Evolutionary conservation across 1,284 basidiomycete species (phyloP).

Genomic region (Apiotrichum montevideense): DNA sequence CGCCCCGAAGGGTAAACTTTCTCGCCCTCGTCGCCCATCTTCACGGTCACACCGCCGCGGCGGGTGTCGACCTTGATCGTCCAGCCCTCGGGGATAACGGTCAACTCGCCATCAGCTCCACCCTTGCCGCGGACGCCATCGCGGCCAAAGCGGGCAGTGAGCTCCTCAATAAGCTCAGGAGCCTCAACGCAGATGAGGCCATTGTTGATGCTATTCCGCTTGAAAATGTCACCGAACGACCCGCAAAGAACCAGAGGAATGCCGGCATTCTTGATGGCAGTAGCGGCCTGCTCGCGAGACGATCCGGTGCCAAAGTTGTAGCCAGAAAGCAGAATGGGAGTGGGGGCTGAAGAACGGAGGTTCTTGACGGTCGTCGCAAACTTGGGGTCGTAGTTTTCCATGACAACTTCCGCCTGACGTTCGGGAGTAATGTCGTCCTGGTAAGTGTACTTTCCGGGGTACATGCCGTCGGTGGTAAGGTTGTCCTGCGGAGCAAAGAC

Average conservation of each 20-base stretch:
- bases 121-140: slow-evolving; percentile 69
- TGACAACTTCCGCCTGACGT: slow-evolving; percentile 89
- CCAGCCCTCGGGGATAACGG: slow-evolving; percentile 63
- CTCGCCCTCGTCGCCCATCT: slow-evolving; percentile 46
- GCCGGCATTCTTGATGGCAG: slow-evolving; percentile 89
- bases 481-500: slow-evolving; percentile 96
- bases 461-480: slow-evolving; percentile 96
- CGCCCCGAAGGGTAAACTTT: slow-evolving; percentile 64
- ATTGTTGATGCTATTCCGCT: slow-evolving; percentile 98
- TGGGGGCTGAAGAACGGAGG: slow-evolving; percentile 46
- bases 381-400: slow-evolving; percentile 90
- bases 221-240: slow-evolving; percentile 98
- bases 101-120: slow-evolving; percentile 69
- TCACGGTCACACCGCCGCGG: slow-evolving; percentile 60
- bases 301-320: slow-evolving; percentile 99
- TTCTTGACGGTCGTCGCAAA: slow-evolving; percentile 72
- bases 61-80: slow-evolving; percentile 62
- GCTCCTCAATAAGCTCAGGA: slow-evolving; percentile 77
- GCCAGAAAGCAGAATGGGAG: slow-evolving; percentile 76
- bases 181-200: slow-evolving; percentile 92
- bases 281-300: slow-evolving; percentile 97
- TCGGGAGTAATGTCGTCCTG: slow-evolving; percentile 97
- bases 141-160: slow-evolving; percentile 68
- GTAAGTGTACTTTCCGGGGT: slow-evolving; percentile 99
- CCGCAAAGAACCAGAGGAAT: slow-evolving; percentile 90